Evolutionary conservation across 495 filamentous ascomycete genomes (phyloP).

Genomic region (Jackrogersella multiformis): DNA sequence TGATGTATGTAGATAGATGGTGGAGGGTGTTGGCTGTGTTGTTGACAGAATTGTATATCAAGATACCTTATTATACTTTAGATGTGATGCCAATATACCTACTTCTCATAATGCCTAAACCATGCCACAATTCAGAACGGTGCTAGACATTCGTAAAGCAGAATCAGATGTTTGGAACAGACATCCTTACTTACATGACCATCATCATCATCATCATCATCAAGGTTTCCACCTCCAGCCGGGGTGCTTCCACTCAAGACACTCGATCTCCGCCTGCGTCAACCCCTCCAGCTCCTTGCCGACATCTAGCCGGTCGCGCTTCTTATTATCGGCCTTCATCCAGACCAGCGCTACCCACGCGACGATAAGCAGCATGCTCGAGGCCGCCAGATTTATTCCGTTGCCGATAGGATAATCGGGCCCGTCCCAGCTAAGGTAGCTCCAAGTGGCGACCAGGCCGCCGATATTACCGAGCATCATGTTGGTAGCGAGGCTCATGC

Average conservation of each 20-base stretch:
- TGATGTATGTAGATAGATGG: background rate
- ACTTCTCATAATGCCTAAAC: too few species aligned
- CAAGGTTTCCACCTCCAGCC: conserved; percentile 71
- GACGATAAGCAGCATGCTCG: conserved; percentile 61
- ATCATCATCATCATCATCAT: background rate
- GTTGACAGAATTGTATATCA: background rate
- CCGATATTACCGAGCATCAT: conserved; percentile 81
- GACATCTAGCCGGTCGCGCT: conserved; percentile 62
- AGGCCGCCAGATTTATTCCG: conserved; percentile 73
- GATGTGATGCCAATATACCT: too few species aligned
- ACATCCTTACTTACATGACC: too few species aligned
- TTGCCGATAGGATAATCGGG: conserved; percentile 79
- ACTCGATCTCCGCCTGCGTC: conserved; percentile 65
- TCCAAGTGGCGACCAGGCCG: conserved; percentile 76
- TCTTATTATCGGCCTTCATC: conserved; percentile 72
- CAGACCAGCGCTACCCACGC: conserved; percentile 59
- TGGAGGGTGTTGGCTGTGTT: background rate
- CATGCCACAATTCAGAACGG: too few species aligned
- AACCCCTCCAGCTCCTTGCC: conserved; percentile 65
- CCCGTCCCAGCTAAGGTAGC: conserved; percentile 69
- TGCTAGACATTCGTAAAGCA: too few species aligned
- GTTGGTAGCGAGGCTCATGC: conserved; percentile 69
- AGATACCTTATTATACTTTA: too few species aligned
- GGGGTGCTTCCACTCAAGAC: conserved; percentile 78
- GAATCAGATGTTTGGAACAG: too few species aligned